Conservation (phyloP, 371 early-diverging fungal species). For the Mucor indicus region DNA sequence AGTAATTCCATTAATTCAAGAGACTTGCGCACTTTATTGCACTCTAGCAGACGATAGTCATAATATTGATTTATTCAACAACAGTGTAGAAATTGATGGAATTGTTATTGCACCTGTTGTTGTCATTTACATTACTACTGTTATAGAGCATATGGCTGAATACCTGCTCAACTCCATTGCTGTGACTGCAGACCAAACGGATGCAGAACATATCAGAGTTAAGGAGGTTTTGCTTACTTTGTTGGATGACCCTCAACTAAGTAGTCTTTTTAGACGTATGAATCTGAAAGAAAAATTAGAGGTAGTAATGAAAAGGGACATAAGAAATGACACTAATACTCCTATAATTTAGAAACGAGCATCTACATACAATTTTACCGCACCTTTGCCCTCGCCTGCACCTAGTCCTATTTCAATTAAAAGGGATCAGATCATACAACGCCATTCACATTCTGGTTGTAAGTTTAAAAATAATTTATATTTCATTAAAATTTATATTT, state of each 20-base stretch:
- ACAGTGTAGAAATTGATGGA: no score
- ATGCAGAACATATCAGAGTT: constrained; percentile 50
- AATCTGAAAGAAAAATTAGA: constrained; percentile 30
- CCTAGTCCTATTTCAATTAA: constrained; percentile 11
- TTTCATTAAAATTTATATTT: neutral
- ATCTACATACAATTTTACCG: neutral
- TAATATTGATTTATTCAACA: neutral
- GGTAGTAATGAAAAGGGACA: constrained; percentile 17
- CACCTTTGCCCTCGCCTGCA: constrained; percentile 9
- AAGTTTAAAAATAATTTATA: constrained; percentile 5
- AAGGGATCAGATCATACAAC: constrained; percentile 9
- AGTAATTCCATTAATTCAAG: constrained; percentile 39
- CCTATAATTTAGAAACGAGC: constrained; percentile 20
- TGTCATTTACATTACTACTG: constrained; percentile 56
- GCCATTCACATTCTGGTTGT: constrained; percentile 10
- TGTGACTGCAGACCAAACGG: constrained; percentile 50
- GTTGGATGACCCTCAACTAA: constrained; percentile 52
- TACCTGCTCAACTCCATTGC: constrained; percentile 50
- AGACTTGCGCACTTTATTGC: constrained; percentile 51
- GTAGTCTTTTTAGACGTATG: constrained; percentile 46
- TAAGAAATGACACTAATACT: no score
- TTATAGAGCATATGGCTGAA: constrained; percentile 61
- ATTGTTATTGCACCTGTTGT: constrained; percentile 51
- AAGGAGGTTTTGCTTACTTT: constrained; percentile 52
- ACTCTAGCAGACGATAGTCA: constrained; percentile 38